Conservation (phyloP, 192 early-diverging fungal genomes). For the Coemansia sp. region DNA sequence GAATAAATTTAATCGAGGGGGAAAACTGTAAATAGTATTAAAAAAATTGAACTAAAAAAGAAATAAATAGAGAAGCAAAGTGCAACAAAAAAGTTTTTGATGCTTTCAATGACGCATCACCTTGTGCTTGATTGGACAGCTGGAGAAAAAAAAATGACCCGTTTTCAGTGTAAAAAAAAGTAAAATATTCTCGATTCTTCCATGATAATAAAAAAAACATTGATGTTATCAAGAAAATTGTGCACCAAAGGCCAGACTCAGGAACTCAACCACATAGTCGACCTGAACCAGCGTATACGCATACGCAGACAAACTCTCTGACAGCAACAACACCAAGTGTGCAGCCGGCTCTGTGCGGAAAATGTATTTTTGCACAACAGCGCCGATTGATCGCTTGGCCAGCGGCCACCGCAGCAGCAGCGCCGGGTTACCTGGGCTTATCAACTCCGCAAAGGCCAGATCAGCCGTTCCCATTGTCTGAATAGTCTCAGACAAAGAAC, state of each 20-base stretch:
- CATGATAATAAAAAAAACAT: background rate
- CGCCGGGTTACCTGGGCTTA: background rate
- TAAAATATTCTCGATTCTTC: background rate
- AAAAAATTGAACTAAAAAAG: too few relatives aligned
- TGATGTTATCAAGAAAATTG: background rate
- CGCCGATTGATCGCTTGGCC: conserved; percentile 6
- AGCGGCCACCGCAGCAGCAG: conserved; percentile 32
- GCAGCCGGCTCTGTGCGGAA: background rate
- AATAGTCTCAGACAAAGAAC: too few relatives aligned
- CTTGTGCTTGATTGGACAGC: too few relatives aligned
- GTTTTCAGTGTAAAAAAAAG: too few relatives aligned
- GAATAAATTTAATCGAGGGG: background rate
- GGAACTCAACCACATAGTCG: conserved; percentile 19
- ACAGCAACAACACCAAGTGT: background rate
- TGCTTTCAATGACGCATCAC: too few relatives aligned
- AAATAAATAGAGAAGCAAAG: too few relatives aligned
- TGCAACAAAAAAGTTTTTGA: too few relatives aligned
- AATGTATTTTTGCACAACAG: background rate
- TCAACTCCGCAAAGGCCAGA: background rate
- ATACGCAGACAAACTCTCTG: background rate
- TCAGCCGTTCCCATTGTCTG: background rate
- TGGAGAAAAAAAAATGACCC: too few relatives aligned
- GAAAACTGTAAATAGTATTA: too few relatives aligned
- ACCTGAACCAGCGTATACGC: conserved; percentile 3
- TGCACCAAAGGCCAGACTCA: conserved; percentile 13